phyloP scores from a whole-genome alignment of 108 stramenopile genomes.

The Schizochytrium sp. region DNA sequence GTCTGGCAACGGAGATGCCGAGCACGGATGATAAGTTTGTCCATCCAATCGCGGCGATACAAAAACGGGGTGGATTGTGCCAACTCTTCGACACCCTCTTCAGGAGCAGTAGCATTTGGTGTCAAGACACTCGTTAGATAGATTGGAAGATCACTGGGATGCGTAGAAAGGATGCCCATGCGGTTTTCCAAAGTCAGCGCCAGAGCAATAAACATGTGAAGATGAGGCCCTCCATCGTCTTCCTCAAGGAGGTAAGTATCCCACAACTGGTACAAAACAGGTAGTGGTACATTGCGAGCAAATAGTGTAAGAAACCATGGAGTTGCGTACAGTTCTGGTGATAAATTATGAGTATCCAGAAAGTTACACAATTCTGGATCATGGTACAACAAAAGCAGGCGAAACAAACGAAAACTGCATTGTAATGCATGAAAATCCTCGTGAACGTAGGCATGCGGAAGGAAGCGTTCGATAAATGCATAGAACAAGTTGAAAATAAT shows the following conservation, averaged over 20 bases:
- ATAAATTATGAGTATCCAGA: conserved; percentile 70
- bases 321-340: conserved; percentile 76
- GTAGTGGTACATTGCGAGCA: conserved; percentile 29
- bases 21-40: conserved; percentile 2
- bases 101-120: conserved; percentile 1
- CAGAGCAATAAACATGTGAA: conserved; percentile 46
- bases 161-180: conserved; percentile 4
- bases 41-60: not conserved
- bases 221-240: conserved; percentile 29
- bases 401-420: conserved; percentile 71
- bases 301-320: conserved; percentile 75
- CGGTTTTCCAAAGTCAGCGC: conserved; percentile 43
- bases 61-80: conserved; percentile 10
- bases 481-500: conserved; percentile 68
- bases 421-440: conserved; percentile 72
- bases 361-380: conserved; percentile 70
- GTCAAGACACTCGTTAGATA: conserved; percentile 39
- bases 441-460: conserved; percentile 68
- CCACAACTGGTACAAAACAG: conserved; percentile 28
- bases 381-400: conserved; percentile 71
- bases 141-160: conserved; percentile 48
- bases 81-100: not conserved
- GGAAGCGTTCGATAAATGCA: conserved; percentile 70
- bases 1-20: not conserved
- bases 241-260: conserved; percentile 42